phyloP scores from a whole-genome alignment of 441 rosid genomes.

The Erodium chrysanthum region DNA sequence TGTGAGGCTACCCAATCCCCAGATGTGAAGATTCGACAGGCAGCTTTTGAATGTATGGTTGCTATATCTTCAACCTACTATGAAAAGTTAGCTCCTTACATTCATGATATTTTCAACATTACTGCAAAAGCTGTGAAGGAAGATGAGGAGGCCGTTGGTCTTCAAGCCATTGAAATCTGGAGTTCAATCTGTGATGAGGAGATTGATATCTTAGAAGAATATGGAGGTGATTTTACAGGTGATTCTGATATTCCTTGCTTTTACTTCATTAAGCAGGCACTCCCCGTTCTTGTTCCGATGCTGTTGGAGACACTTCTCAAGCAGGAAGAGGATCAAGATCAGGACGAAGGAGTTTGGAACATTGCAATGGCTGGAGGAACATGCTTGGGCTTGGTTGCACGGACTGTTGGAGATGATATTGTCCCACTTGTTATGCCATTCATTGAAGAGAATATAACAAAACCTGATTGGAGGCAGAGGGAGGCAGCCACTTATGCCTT shows the following conservation, averaged over 20 bases:
- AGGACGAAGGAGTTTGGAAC: conserved; percentile 83
- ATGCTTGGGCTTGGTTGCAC: conserved; percentile 84
- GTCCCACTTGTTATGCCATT: conserved; percentile 91
- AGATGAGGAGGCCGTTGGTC: conserved; percentile 83
- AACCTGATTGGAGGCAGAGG: conserved; percentile 70
- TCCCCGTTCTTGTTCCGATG: too few relatives aligned
- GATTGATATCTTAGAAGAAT: conserved; percentile 63
- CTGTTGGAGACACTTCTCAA: conserved; percentile 68
- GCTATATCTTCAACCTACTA: conserved; percentile 83
- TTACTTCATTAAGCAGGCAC: conserved; percentile 68
- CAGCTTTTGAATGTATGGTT: conserved; percentile 89
- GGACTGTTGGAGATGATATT: conserved; percentile 77
- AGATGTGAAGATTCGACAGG: conserved; percentile 74
- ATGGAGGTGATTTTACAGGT: conserved; percentile 43
- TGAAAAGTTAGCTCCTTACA: conserved; percentile 59
- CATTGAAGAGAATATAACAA: conserved; percentile 61
- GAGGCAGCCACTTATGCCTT: conserved; percentile 94
- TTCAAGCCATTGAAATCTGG: conserved; percentile 92
- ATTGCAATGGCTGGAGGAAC: conserved; percentile 96
- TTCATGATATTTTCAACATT: conserved; percentile 70
- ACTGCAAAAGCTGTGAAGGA: conserved; percentile 79
- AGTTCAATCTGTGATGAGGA: conserved; percentile 94
- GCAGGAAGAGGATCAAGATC: conserved; percentile 90
- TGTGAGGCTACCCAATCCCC: conserved; percentile 78
- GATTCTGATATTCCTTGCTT: conserved; percentile 53